Evolutionary conservation across 495 filamentous ascomycete species (phyloP), one percentile per base, ranked within the genome.

Genomic region (Glarea lozoyensis): DNA sequence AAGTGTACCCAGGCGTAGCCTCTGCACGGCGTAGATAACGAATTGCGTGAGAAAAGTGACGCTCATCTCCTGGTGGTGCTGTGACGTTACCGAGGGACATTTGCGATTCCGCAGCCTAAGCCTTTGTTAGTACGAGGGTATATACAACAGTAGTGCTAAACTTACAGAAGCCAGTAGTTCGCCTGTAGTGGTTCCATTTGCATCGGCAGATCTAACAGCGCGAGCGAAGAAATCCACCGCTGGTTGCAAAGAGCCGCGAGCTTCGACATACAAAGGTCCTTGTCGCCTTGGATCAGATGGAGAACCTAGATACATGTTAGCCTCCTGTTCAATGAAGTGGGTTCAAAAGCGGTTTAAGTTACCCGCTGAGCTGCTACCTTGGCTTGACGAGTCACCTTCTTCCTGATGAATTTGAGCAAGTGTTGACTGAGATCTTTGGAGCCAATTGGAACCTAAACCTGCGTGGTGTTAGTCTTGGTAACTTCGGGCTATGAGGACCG

Each of bases 61-160:
- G 57, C 33, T 65, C 60, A 39, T 64, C 69, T 25, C 55, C 56
- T 12, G 62, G 58, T 13, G 65, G 33, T 12, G 52, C 54, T 10
- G 68, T 69, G 9, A 72, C 68, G 47, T 74, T 74, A 20, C 70
- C 71, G 10, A 74, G 51, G 32, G 61, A 67, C 63, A 75, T 75
- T 48, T 63, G 68, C 21, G 70, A 65, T 56, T 74, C 69, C 1
- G 70, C 71, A 22, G 64, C 59, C 70, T 73, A 48, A 43, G 13
- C 38, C 5, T n/a, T 29, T 15, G 31, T 53, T 41, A 52, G 30
- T 33, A 45, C 22, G 7, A 37, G 35, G 10, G 11, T 35, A 32
- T 37, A 31, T 30, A 27, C 17, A 19, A 19, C 5, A 48, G 24
- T 18, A 23, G 21, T 43, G 10, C 21, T 13, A 19, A 3, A 59